Percentiles rank a stretch among this genome's conserved stretches.
These are phyloP conservation scores for Trichoderma atroviride DNA, from an alignment of 2,329 filamentous ascomycete species.

Conservation along the genomic window DNA sequence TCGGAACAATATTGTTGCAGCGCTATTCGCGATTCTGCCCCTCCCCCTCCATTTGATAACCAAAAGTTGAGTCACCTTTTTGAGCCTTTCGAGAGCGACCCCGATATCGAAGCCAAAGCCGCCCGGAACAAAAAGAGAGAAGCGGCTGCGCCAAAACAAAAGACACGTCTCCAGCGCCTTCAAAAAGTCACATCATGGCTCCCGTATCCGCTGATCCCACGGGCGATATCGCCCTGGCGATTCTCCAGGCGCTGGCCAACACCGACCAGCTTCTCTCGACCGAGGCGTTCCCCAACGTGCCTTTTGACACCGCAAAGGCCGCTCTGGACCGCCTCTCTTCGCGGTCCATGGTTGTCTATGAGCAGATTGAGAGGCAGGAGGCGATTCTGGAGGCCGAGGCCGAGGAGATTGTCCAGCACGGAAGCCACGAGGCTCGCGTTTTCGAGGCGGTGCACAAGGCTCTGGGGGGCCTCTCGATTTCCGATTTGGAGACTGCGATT, in stretches of 20 bases:
- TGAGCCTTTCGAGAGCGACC: not conserved
- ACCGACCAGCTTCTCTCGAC: slow-evolving; percentile 67
- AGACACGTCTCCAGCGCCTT: not conserved
- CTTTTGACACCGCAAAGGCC: slow-evolving; percentile 75
- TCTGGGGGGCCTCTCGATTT: slow-evolving; percentile 78
- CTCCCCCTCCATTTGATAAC: slow-evolving; percentile 27
- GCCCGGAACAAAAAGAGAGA: not conserved
- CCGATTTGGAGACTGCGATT: slow-evolving; percentile 69
- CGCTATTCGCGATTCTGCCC: slow-evolving; percentile 23
- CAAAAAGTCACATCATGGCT: slow-evolving; percentile 20
- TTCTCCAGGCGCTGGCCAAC: slow-evolving; percentile 67
- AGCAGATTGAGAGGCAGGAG: slow-evolving; percentile 79
- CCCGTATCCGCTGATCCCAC: slow-evolving; percentile 24
- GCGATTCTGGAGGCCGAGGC: slow-evolving; percentile 75
- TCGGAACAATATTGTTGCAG: slow-evolving; percentile 27
- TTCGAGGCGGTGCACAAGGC: slow-evolving; percentile 73
- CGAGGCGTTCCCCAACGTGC: slow-evolving; percentile 67
- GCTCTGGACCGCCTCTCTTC: slow-evolving; percentile 84
- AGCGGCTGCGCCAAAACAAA: slow-evolving; percentile 7
- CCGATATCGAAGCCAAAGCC: slow-evolving; percentile 3
- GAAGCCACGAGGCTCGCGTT: slow-evolving; percentile 81
- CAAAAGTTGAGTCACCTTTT: slow-evolving; percentile 26
- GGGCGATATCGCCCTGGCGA: slow-evolving; percentile 63
- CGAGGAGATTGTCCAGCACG: slow-evolving; percentile 70
- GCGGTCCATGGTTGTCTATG: slow-evolving; percentile 83